Evolutionary conservation across 2,329 filamentous ascomycete genomes (phyloP).

Genomic region (Hawksworthiomyces lignivorus): DNA sequence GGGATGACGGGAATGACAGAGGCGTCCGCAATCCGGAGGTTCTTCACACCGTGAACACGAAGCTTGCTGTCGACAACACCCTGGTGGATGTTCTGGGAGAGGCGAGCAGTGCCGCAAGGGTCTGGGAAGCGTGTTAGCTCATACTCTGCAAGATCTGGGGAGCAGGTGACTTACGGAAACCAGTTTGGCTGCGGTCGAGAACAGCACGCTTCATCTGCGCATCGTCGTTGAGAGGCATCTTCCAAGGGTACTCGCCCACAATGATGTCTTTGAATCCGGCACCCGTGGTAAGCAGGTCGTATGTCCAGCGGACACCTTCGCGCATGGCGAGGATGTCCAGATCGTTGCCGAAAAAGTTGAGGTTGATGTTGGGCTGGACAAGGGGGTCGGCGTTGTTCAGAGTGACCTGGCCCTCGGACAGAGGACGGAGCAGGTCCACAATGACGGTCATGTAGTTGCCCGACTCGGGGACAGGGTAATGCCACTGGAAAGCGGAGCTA

Average conservation of each 20-base stretch:
- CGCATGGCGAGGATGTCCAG: constrained; percentile 50
- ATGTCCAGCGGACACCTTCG: constrained; percentile 46
- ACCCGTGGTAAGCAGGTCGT: constrained; percentile 49
- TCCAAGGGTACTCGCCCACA: constrained; percentile 49
- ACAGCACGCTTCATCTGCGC: constrained; percentile 48
- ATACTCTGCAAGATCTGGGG: too few species aligned
- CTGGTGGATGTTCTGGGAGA: constrained; percentile 42
- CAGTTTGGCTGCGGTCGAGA: constrained; percentile 50
- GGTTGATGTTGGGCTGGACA: constrained; percentile 49
- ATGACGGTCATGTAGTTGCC: constrained; percentile 51
- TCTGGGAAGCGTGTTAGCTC: too few species aligned
- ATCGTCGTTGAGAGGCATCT: constrained; percentile 48
- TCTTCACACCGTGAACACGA: constrained; percentile 45
- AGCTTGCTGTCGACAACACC: constrained; percentile 45
- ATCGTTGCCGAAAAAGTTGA: constrained; percentile 51
- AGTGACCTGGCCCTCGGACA: constrained; percentile 44
- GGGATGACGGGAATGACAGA: constrained; percentile 48
- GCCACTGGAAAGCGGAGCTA: constrained; percentile 39
- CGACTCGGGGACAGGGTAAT: constrained; percentile 29
- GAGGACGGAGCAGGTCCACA: constrained; percentile 35
- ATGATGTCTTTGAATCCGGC: constrained; percentile 49
- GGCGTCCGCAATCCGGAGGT: constrained; percentile 47
- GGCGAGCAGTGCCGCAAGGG: constrained; percentile 47
- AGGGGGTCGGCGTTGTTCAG: constrained; percentile 49
- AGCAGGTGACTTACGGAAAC: too few species aligned